Evolutionary conservation across 768 basidiomycete genomes (phyloP).

Genomic region (Polyporus arcularius): DNA sequence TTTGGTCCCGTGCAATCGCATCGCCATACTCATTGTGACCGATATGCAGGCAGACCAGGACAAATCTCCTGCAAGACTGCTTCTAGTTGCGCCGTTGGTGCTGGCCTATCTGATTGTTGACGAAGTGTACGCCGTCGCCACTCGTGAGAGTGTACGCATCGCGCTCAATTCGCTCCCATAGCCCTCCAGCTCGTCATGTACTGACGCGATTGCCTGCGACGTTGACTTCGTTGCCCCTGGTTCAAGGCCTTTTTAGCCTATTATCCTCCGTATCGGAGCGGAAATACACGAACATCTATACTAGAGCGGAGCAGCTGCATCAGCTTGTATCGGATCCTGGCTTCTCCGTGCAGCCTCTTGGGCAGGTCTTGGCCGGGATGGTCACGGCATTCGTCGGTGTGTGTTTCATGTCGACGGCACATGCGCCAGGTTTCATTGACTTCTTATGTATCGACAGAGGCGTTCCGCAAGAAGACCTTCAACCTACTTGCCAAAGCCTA

Average conservation of each 20-base stretch:
- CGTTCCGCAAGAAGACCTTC: conserved; percentile 60
- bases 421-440: not conserved
- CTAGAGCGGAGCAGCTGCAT: conserved; percentile 44
- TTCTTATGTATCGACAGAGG: conserved; percentile 37
- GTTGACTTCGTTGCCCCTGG: conserved; percentile 45
- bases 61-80: conserved; percentile 34
- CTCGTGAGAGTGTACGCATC: not conserved
- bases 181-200: conserved; percentile 61
- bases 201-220: conserved; percentile 55
- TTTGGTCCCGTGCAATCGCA: not conserved
- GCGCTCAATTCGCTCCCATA: conserved; percentile 25
- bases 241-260: conserved; percentile 48
- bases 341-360: conserved; percentile 49
- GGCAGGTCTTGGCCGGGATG: conserved; percentile 45
- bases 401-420: conserved; percentile 20
- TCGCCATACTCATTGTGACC: not conserved
- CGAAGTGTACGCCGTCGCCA: conserved; percentile 49
- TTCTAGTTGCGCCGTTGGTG: conserved; percentile 60
- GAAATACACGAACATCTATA: conserved; percentile 57
- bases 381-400: conserved; percentile 54
- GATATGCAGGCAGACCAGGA: conserved; percentile 25
- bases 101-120: conserved; percentile 66
- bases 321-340: conserved; percentile 44
- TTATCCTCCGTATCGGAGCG: conserved; percentile 54
- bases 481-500: conserved; percentile 63